These are phyloP conservation scores for Helotiales sp. DNA, from an alignment of 2,329 filamentous ascomycete species.

Conservation along the genomic window DNA sequence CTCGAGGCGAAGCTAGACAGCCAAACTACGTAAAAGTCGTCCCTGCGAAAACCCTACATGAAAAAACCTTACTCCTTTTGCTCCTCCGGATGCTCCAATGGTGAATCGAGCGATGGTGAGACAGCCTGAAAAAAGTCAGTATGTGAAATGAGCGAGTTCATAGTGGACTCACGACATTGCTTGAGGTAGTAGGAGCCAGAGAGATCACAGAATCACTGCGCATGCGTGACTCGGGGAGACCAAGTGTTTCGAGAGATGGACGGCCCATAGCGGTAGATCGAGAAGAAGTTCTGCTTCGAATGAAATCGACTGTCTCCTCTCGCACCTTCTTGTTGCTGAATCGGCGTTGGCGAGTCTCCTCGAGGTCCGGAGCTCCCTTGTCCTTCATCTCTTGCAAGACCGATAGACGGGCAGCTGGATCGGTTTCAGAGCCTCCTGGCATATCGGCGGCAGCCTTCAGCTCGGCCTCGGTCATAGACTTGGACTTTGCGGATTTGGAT, in stretches of 20 bases:
- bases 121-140: too few species aligned
- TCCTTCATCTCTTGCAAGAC: conserved; percentile 3
- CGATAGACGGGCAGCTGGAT: conserved; percentile 5
- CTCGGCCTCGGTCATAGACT: conserved; percentile 16
- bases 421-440: background rate
- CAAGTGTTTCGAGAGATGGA: background rate
- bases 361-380: conserved; percentile 11
- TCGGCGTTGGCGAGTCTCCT: conserved; percentile 20
- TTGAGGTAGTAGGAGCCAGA: too few species aligned
- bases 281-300: conserved; percentile 16
- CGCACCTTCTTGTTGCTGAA: conserved; percentile 20
- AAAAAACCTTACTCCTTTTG: too few species aligned
- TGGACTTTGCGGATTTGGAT: conserved; percentile 6
- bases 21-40: too few species aligned
- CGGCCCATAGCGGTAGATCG: conserved; percentile 2
- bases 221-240: background rate
- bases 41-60: too few species aligned
- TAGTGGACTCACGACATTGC: too few species aligned
- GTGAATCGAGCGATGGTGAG: too few species aligned
- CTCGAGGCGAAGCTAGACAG: too few species aligned
- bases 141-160: too few species aligned
- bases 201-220: background rate
- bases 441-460: conserved; percentile 9
- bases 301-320: conserved; percentile 18
- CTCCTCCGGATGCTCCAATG: too few species aligned